Evolutionary conservation across 1,284 basidiomycete genomes (phyloP), one percentile per base, ranked within the genome.

Genomic region (Apiotrichum gamsii): DNA sequence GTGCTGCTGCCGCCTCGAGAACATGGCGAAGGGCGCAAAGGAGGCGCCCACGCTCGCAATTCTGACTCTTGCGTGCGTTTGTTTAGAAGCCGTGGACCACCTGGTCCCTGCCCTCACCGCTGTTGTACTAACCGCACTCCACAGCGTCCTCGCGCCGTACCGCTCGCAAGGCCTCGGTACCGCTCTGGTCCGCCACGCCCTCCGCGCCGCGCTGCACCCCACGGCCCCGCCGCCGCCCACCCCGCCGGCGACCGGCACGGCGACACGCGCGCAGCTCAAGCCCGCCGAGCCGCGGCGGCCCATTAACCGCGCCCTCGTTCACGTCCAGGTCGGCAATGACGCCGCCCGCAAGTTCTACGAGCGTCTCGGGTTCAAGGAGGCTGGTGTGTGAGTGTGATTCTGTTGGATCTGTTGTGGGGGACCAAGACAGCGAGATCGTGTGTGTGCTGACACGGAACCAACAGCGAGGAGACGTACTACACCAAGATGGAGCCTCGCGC

Each of bases 281-380:
- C 59, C 56, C n/a, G 60, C 56, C 13, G 49, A 56, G 16, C 59
- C 64, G 1, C 45, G 68, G 32, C 58, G 59, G 43, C 51, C 52
- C n/a, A 60, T 70, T 20, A 67, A 57, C 23, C 54, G 65, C 43
- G 70, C 68, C 1, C 38, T 61, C 43, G 67, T 62, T 13, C 67
- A 69, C 44, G 66, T 69, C 6, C 70, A 70, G 45, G 64, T 68
- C 14, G 65, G 64, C 19, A 72, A 71, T 49, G 60, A 65, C 8
- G 58, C 52, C 11, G 70, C 68, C 5, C 67, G 65, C 56, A 54
- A 58, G 47, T 72, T 72, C 53, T 72, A 72, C 53, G 64, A 67
- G 50, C 58, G 64, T 16, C 54, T 64, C 30, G 70, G 70, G 2
- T 72, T 72, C 57, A 67, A 61, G 44, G 64, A 65, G 47, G 47